Percentiles rank a stretch among this genome's conserved stretches.
Conservation (phyloP, 2,329 filamentous ascomycete genomes). For the Apiospora phragmitis region DNA sequence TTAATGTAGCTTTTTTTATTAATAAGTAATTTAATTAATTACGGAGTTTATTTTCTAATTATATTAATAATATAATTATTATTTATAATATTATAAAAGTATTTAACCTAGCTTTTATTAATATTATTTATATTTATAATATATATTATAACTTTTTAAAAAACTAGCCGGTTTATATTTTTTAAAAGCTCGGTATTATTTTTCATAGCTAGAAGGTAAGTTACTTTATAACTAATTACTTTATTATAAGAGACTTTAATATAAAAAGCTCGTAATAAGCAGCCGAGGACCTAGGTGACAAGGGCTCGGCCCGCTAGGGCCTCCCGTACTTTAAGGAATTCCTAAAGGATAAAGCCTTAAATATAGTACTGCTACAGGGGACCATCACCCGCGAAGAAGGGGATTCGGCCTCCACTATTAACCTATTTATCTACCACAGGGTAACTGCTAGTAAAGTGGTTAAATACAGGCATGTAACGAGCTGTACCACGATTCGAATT, state of each 20-base stretch:
- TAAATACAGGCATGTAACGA: neutral
- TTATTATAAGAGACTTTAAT: neutral
- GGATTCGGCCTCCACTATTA: neutral
- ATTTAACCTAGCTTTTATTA: neutral
- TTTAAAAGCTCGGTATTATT: neutral
- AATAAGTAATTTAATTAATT: neutral
- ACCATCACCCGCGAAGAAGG: neutral
- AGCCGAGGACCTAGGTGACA: neutral
- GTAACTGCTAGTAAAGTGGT: neutral
- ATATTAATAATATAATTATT: neutral
- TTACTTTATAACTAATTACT: neutral
- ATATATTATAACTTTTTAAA: neutral
- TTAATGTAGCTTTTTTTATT: neutral
- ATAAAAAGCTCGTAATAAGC: neutral
- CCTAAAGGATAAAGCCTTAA: neutral
- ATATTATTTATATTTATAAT: neutral
- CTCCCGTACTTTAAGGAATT: neutral
- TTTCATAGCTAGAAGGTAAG: neutral
- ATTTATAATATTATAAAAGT: neutral
- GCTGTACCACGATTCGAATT: neutral
- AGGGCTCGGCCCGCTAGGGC: accelerated
- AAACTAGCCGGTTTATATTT: neutral
- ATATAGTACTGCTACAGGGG: neutral
- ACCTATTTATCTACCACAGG: neutral
- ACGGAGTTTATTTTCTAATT: neutral